Evolutionary conservation across 352 stramenopile species (phyloP), one percentile per base, ranked within the genome.

Genomic region (Phytophthora cactorum): DNA sequence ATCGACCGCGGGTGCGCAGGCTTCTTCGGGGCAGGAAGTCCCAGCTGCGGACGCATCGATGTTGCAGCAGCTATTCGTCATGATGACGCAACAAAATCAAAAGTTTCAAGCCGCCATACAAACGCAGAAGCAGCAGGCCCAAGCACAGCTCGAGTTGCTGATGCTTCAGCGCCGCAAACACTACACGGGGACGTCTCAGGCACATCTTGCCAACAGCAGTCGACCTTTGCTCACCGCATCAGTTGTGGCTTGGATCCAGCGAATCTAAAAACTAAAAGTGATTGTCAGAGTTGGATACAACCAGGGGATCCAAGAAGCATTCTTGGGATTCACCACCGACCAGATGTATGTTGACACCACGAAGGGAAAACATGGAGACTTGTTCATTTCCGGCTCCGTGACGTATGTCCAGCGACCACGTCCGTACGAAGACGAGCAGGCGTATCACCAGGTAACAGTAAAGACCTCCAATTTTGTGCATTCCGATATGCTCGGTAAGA

Each of bases 381-480:
- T 34, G 0, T 79, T 79, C 52, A 79, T 79, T 25, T 22, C 70
- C 9, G 68, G 72, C 9, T 70, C 63, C 4, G 56, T 79, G 3
- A 63, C 69, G 11, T 73, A 64, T 29, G 50, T 69, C 0, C 41
- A 73, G 34, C 68, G 46, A 11, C 57, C 53, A 1, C 45, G 46
- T 0, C 7, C 31, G 12, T 47, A 55, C 32, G 39, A 62, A 29
- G 14, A 59, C 5, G 57, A 63, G 2, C 29, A 31, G 17, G 27
- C 31, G 6, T 55, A 60, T 36, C 68, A 63, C 22, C 69, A 76
- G 29, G 17, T 73, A 7, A 17, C 64, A 1, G 66, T 78, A 17
- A 81, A 81, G 28, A 72, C 70, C 0, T 54, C 53, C 9, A 76
- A 43, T 44, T 81, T 81, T 39, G 74, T 81, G 12, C 70, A 64